A percentile compares a stretch with the other conserved stretches of the same genome.
Evolutionary conservation across 495 filamentous ascomycete genomes (phyloP).

Genomic region (Aspergillus nidulans): DNA sequence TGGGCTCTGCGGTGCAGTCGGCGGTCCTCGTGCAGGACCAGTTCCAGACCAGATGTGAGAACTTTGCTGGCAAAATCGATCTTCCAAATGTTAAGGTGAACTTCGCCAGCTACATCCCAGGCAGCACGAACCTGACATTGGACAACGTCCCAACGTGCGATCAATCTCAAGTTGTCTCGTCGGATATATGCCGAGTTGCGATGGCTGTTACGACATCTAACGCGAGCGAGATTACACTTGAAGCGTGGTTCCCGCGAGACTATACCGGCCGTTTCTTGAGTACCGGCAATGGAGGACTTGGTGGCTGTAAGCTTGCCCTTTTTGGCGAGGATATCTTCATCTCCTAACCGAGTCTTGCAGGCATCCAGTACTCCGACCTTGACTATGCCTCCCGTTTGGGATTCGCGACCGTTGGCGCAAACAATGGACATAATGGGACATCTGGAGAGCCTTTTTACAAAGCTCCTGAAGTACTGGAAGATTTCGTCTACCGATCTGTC

Average conservation of each 20-base stretch:
- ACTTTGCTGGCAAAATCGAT: constrained; percentile 31
- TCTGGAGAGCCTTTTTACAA: constrained; percentile 47
- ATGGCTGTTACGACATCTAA: constrained; percentile 53
- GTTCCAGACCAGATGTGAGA: constrained; percentile 28
- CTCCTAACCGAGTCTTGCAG: constrained; percentile 16
- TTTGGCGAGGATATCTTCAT: background rate
- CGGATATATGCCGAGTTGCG: constrained; percentile 53
- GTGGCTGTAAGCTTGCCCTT: constrained; percentile 42
- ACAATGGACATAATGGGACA: constrained; percentile 55
- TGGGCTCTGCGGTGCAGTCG: constrained; percentile 14
- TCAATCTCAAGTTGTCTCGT: constrained; percentile 37
- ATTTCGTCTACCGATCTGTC: constrained; percentile 44
- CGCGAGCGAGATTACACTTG: constrained; percentile 49
- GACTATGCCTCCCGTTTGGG: constrained; percentile 41
- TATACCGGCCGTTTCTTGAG: constrained; percentile 50
- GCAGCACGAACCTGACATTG: constrained; percentile 46
- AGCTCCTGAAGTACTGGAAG: constrained; percentile 46
- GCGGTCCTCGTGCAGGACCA: constrained; percentile 24
- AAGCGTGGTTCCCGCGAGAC: constrained; percentile 54
- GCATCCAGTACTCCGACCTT: constrained; percentile 45
- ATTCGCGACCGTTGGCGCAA: constrained; percentile 53
- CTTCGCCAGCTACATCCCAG: constrained; percentile 39
- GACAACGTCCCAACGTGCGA: constrained; percentile 44
- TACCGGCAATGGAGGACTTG: constrained; percentile 55
- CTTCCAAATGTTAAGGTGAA: constrained; percentile 35